Conservation (phyloP, 495 filamentous ascomycete species). For the Penicillium soppii region DNA sequence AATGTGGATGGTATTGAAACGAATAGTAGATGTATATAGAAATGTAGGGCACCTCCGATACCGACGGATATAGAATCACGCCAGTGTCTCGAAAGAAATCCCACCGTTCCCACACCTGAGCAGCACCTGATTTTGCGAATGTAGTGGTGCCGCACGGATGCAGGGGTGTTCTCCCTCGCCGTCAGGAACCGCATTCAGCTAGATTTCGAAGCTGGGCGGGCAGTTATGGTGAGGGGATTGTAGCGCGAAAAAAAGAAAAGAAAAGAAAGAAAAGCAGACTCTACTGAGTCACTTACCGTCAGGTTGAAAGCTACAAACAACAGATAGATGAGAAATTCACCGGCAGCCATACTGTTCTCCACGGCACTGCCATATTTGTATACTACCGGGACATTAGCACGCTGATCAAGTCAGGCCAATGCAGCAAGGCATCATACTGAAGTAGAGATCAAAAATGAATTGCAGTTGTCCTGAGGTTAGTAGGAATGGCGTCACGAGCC, state of each 20-base stretch:
- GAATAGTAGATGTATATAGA: conserved; percentile 22
- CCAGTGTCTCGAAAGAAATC: conserved; percentile 80
- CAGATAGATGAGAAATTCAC: conserved; percentile 67
- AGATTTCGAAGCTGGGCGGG: conserved; percentile 75
- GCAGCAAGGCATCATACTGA: conserved; percentile 52
- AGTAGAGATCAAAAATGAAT: conserved; percentile 82
- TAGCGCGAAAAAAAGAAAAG: conserved; percentile 11
- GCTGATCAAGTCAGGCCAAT: conserved; percentile 9
- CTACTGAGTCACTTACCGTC: conserved; percentile 54
- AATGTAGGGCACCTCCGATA: conserved; percentile 92
- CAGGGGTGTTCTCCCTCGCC: conserved; percentile 94
- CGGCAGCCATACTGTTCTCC: conserved; percentile 62
- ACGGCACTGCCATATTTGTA: conserved; percentile 64
- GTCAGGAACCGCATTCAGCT: conserved; percentile 96
- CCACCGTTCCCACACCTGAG: conserved; percentile 85
- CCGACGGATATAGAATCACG: conserved; percentile 62
- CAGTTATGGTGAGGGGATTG: conserved; percentile 83
- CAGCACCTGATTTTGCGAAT: conserved; percentile 77
- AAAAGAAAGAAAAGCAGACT: conserved; percentile 13
- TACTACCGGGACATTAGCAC: conserved; percentile 47
- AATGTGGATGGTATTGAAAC: conserved; percentile 23
- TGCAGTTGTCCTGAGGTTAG: conserved; percentile 61
- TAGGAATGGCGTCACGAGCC: conserved; percentile 68
- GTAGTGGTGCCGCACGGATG: conserved; percentile 61
- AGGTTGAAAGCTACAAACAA: conserved; percentile 59